Evolutionary conservation across 1,284 basidiomycete genomes (phyloP).

Genomic region (Leccinum pachyderme): DNA sequence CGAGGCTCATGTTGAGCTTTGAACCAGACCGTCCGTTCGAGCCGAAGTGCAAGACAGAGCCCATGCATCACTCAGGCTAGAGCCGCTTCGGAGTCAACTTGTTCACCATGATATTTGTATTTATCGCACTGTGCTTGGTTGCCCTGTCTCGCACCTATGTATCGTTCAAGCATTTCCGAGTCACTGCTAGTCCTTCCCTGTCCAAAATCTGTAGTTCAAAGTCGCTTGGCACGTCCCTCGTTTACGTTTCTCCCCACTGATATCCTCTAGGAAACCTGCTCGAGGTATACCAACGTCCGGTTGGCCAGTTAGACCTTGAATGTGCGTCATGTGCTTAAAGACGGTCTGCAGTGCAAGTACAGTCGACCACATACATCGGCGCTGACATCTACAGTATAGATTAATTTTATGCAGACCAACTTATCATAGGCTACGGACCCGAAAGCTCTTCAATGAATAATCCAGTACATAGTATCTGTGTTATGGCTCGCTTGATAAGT

Average conservation of each 20-base stretch:
- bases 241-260: background rate
- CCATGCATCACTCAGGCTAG: no score
- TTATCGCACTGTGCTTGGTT: constrained; percentile 1
- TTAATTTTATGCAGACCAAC: constrained; percentile 20
- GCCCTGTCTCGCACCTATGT: constrained; percentile 13
- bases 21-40: no score
- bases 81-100: no score
- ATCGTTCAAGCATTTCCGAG: constrained; percentile 9
- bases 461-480: constrained; percentile 29
- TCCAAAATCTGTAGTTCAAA: constrained; percentile 30
- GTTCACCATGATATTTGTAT: constrained; percentile 10
- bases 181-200: constrained; percentile 18
- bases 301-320: constrained; percentile 26
- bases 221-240: constrained; percentile 26
- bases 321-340: constrained; percentile 33
- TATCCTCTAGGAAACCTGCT: constrained; percentile 21
- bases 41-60: no score
- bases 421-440: constrained; percentile 35
- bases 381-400: background rate
- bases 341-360: constrained; percentile 23
- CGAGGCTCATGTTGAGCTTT: no score
- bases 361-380: background rate
- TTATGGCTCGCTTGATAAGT: constrained; percentile 29
- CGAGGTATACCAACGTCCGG: constrained; percentile 24
- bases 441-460: constrained; percentile 42